These are phyloP conservation scores for Pseudogymnoascus sp. DNA, from an alignment of 2,329 filamentous ascomycete species.

Conservation along the genomic window DNA sequence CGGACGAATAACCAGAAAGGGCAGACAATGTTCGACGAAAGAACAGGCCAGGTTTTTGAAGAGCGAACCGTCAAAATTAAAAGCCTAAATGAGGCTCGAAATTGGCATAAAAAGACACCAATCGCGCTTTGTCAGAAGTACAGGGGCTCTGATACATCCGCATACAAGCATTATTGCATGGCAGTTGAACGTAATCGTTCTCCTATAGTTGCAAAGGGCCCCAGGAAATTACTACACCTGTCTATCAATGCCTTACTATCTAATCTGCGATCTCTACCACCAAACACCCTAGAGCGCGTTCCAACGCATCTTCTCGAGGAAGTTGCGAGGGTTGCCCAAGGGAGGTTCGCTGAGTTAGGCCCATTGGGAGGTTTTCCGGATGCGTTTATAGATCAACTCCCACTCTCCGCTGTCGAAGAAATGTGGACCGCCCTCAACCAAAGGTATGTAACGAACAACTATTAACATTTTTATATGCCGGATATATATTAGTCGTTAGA, in stretches of 20 bases:
- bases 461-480: background rate
- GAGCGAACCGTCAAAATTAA: slow-evolving; percentile 20
- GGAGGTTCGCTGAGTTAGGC: background rate
- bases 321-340: background rate
- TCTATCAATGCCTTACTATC: slow-evolving; percentile 20
- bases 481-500: background rate
- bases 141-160: slow-evolving; percentile 9
- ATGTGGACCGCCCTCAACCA: slow-evolving; percentile 21
- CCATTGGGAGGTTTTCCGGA: background rate
- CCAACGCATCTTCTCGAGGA: slow-evolving; percentile 13
- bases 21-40: slow-evolving; percentile 20
- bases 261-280: slow-evolving; percentile 19
- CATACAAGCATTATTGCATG: background rate
- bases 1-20: background rate
- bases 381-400: background rate
- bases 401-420: slow-evolving; percentile 12
- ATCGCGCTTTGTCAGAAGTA: slow-evolving; percentile 13
- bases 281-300: slow-evolving; percentile 18
- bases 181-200: background rate
- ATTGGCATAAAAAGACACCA: slow-evolving; percentile 18
- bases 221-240: slow-evolving; percentile 20
- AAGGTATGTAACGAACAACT: slow-evolving; percentile 16
- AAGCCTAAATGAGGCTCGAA: slow-evolving; percentile 12
- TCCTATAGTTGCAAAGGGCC: slow-evolving; percentile 13
- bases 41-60: slow-evolving; percentile 25